These are phyloP conservation scores for Trametes coccinea DNA, from an alignment of 768 basidiomycete genomes.

Conservation along the genomic window DNA sequence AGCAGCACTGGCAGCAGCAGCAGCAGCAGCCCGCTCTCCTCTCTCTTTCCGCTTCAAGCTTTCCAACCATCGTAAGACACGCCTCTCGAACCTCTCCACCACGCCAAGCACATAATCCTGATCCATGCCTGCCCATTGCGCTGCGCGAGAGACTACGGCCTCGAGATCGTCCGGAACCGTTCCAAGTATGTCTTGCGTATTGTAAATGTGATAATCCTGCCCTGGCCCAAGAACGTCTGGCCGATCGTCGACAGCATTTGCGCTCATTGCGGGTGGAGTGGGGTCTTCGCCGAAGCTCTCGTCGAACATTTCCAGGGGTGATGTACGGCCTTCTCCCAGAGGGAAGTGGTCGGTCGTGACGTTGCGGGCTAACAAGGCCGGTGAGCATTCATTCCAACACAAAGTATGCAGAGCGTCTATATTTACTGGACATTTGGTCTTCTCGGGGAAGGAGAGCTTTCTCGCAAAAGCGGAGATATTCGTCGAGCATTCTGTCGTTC, in stretches of 20 bases:
- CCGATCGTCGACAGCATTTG: not conserved
- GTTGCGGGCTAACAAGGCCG: conserved; percentile 15
- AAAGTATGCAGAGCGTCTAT: not conserved
- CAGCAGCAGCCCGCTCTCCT: not conserved
- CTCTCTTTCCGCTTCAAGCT: conserved; percentile 21
- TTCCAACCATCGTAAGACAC: conserved; percentile 55
- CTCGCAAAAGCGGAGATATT: conserved; percentile 68
- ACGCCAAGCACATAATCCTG: conserved; percentile 52
- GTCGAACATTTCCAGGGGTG: not conserved
- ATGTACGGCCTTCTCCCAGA: not conserved
- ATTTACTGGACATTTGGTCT: conserved; percentile 19
- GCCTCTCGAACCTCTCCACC: conserved; percentile 66
- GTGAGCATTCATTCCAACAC: too few species aligned
- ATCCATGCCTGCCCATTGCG: conserved; percentile 55
- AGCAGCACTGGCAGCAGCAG: not conserved
- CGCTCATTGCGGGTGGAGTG: not conserved
- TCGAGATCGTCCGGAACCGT: conserved; percentile 51
- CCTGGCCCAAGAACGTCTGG: conserved; percentile 47
- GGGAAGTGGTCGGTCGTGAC: conserved; percentile 26
- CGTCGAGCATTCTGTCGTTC: conserved; percentile 53
- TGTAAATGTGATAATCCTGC: conserved; percentile 62
- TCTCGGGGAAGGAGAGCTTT: conserved; percentile 41
- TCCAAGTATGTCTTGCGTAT: conserved; percentile 67
- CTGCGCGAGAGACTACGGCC: conserved; percentile 51
- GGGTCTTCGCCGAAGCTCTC: not conserved